A percentile compares a stretch with the other conserved stretches of the same genome.
Conservation (phyloP, 2,329 filamentous ascomycete genomes). For the Pleoardoris graminearum region DNA sequence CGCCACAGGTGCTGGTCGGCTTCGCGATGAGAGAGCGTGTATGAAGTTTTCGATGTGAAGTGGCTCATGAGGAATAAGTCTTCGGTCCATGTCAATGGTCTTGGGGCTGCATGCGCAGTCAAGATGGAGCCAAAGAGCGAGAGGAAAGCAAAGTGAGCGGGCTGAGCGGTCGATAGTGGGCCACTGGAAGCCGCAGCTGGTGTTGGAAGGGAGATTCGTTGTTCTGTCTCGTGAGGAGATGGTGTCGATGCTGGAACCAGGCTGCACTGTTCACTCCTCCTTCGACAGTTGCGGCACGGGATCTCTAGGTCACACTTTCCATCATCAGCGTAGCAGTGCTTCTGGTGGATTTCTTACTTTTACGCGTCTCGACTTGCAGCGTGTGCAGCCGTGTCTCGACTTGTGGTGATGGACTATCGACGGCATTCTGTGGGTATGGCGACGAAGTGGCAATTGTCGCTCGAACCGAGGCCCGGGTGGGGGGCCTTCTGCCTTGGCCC, state of each 20-base stretch:
- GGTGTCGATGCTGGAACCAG: background rate
- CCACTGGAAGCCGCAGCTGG: background rate
- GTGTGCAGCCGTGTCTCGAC: constrained; percentile 2
- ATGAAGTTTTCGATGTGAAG: constrained; percentile 7
- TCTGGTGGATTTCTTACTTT: background rate
- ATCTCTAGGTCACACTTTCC: constrained; percentile 3
- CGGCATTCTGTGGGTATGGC: background rate
- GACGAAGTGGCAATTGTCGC: background rate
- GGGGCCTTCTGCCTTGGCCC: background rate
- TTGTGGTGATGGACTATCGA: constrained; percentile 1
- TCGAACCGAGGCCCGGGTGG: background rate
- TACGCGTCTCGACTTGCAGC: constrained; percentile 2
- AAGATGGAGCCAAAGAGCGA: constrained; percentile 2
- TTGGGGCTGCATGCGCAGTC: constrained; percentile 1
- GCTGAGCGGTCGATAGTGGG: background rate
- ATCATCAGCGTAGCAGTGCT: background rate
- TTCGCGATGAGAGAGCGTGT: constrained; percentile 10
- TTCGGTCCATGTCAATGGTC: constrained; percentile 7
- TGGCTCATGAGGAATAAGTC: constrained; percentile 9
- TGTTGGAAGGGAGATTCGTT: background rate
- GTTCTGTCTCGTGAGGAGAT: background rate
- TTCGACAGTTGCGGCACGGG: constrained; percentile 3
- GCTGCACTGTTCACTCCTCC: constrained; percentile 4
- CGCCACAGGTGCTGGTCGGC: constrained; percentile 7
- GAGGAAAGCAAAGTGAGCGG: constrained; percentile 7